Evolutionary conservation across 345 rosid genomes (phyloP), one percentile per base, ranked within the genome.

Genomic region (Melaleuca alternifolia): DNA sequence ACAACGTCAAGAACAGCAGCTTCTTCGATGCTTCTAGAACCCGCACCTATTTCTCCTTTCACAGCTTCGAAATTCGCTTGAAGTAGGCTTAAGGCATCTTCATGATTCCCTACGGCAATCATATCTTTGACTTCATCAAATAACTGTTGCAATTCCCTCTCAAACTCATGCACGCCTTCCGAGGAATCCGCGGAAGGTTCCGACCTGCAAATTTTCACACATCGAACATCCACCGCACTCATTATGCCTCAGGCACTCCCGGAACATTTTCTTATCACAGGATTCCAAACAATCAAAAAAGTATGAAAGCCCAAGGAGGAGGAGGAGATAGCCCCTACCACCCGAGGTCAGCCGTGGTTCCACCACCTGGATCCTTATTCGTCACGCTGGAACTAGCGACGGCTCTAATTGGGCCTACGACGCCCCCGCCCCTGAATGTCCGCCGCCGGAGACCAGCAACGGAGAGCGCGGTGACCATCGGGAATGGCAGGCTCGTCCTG

Each of bases 1-100:
- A 95, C 88, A 84, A 95, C 88, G 87, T 97, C 98, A 83, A 97
- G 97, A 84, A 91, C 87, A 81, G 98, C 97, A 89, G 94, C 96
- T 93, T 95, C 94, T 88, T 95, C 92, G 28, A 95, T 84, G 87
- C 98, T 93, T 90, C 87, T 89, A 52, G 88, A 83, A 86, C 98
- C 98, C 0, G 91, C 91, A 88, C 90, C 87, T 11, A 95, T 91
- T 90, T 91, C 94, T 84, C 93, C 94, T 91, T 94, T 94, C 82
- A 93, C 96, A 85, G 93, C 90, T 89, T 93, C 91, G 82, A 94
- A 93, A 90, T 95, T 95, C 50, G 99, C 99, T 91, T 91, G 94
- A 88, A 97, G 98, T 82, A 97, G 91, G 86, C 92, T 94, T 82
- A 90, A 8, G 12, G 98, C 98, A 84, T 95, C 98, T 87, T 87